These are phyloP conservation scores for Colletotrichum sp. DNA, from an alignment of 2,329 filamentous ascomycete species.

Conservation along the genomic window DNA sequence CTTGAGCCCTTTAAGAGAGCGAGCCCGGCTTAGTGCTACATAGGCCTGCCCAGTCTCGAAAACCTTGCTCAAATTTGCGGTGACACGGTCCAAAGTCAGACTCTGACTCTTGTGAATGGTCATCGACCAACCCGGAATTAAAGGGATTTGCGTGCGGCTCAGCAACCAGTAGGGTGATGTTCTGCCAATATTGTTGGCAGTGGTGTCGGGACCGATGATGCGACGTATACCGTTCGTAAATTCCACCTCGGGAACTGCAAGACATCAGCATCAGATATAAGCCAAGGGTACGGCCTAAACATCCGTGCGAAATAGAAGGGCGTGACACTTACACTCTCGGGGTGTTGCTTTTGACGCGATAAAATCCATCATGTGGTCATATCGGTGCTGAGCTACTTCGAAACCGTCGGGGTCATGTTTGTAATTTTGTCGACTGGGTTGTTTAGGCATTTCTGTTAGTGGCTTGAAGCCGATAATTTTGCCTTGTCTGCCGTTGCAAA, in stretches of 20 bases:
- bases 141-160: constrained; percentile 64
- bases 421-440: not conserved
- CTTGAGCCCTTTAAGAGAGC: constrained; percentile 52
- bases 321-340: too few relatives aligned
- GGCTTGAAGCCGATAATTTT: not conserved
- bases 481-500: constrained; percentile 4
- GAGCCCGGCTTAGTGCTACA: constrained; percentile 65
- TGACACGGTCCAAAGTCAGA: constrained; percentile 64
- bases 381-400: not conserved
- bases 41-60: constrained; percentile 67
- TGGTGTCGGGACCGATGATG: constrained; percentile 57
- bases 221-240: constrained; percentile 53
- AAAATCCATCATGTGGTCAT: too few relatives aligned
- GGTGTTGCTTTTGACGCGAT: too few relatives aligned
- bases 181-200: constrained; percentile 50
- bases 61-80: constrained; percentile 54
- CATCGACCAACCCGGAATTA: constrained; percentile 65
- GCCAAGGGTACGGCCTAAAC: too few relatives aligned
- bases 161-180: constrained; percentile 50
- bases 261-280: too few relatives aligned
- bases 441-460: too few relatives aligned
- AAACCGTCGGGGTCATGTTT: not conserved
- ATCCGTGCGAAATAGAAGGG: too few relatives aligned
- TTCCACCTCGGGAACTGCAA: constrained; percentile 34
- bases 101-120: constrained; percentile 69